phyloP scores from a whole-genome alignment of 2,329 filamentous ascomycete genomes.

The Cryphonectria japonica region DNA sequence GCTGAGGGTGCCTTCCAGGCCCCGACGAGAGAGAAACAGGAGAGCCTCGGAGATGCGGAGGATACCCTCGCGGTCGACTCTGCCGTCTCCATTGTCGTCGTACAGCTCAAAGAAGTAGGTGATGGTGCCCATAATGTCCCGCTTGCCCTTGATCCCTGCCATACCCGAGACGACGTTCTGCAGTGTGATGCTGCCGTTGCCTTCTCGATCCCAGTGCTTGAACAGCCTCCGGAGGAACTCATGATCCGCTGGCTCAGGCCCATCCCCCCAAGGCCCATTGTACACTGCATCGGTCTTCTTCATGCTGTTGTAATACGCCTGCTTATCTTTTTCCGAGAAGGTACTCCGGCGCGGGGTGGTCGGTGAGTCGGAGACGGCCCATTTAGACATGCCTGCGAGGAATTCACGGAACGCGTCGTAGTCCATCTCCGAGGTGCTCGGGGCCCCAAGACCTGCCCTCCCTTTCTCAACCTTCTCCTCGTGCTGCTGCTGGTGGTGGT shows the following conservation, averaged over 20 bases:
- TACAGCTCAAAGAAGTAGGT: constrained; percentile 98
- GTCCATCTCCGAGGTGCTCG: constrained; percentile 92
- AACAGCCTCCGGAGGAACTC: constrained; percentile 92
- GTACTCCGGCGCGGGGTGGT: constrained; percentile 56
- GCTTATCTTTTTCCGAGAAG: constrained; percentile 55
- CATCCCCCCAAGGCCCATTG: constrained; percentile 58
- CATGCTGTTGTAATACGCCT: constrained; percentile 63
- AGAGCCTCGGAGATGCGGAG: constrained; percentile 91
- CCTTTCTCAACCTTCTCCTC: constrained; percentile 74
- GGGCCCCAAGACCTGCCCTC: constrained; percentile 77
- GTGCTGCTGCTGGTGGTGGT: constrained; percentile 33
- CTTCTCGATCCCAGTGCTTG: constrained; percentile 82
- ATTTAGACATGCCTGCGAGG: constrained; percentile 83
- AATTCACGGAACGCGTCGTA: constrained; percentile 97
- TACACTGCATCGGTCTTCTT: constrained; percentile 47
- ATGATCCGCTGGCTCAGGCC: constrained; percentile 79
- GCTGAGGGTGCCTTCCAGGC: constrained; percentile 75
- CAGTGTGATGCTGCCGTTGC: constrained; percentile 76
- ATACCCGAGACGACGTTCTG: constrained; percentile 92
- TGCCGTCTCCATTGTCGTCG: constrained; percentile 89
- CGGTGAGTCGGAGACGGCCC: constrained; percentile 89
- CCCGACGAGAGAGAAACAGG: constrained; percentile 87
- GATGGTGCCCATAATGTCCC: constrained; percentile 97
- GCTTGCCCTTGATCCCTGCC: constrained; percentile 87
- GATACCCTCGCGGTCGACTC: constrained; percentile 93